Evolutionary conservation across 306 rosid species (phyloP).

Genomic region (Quercus glauca): DNA sequence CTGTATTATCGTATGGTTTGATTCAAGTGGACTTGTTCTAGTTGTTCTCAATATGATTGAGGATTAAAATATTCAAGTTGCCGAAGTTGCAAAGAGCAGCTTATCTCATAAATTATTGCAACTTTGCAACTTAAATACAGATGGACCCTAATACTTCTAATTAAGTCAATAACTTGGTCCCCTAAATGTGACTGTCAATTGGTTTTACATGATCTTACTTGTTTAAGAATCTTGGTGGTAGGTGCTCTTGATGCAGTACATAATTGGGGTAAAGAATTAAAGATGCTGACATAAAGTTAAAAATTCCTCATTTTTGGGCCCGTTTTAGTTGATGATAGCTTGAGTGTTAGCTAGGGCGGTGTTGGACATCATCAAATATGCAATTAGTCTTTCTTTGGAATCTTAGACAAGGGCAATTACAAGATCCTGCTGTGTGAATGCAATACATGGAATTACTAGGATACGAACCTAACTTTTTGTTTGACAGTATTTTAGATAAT

Average conservation of each 20-base stretch:
- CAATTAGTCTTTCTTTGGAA: not conserved
- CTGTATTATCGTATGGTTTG: not conserved
- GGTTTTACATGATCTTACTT: not conserved
- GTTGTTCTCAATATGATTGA: not conserved
- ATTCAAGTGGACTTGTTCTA: not conserved
- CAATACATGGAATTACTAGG: not conserved
- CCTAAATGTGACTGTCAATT: not conserved
- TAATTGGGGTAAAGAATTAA: not conserved
- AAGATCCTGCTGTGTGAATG: not conserved
- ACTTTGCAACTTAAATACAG: not conserved
- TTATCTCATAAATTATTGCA: not conserved
- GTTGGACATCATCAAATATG: not conserved
- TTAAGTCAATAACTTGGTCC: not conserved
- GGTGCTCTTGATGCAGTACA: not conserved
- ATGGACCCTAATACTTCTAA: not conserved
- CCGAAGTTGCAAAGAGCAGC: not conserved
- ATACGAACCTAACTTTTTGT: not conserved
- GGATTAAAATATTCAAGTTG: not conserved
- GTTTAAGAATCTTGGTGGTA: not conserved
- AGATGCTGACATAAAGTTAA: not conserved
- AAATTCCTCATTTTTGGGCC: not conserved
- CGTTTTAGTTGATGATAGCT: not conserved
- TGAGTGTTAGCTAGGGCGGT: not conserved
- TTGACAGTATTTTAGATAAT: not conserved
- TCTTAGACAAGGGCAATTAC: not conserved